Evolutionary conservation across 176 grass and related monocot genomes (phyloP), one percentile per base, ranked within the genome.

Genomic region (Cocos nucifera): DNA sequence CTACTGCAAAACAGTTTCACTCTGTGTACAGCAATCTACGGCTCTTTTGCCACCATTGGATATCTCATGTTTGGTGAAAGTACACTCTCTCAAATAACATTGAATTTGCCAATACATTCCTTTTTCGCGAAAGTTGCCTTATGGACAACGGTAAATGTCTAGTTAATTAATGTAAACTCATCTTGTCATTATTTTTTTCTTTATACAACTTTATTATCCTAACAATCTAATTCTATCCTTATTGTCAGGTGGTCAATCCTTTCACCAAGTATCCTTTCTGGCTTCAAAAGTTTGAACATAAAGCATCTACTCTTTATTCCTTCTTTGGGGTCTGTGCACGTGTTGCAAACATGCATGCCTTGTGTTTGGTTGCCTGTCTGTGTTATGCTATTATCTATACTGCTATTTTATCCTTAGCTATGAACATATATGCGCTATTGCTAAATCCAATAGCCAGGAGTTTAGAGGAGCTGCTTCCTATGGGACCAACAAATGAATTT

Each of bases 261-360:
- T 97, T 97, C 64, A 97, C 87, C 3, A 97, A 97, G 75, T 97
- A 97, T 90, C 91, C 83, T 90, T 87, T 73, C 52, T 44, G 35
- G 22, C 15, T 50, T 5, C 5, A 15, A 55, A 35, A 3, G 69
- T 25, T 26, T 17, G 0, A 63, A 77, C 18, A 2, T 58, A 62
- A 73, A 65, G 8, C 21, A 17, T 82, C 4, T 62, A 44, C 35
- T 12, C 35, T 44, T 44, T 44, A 9, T 44, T 44, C 8, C 8
- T 44, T 12, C 10, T 44, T 44, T 14, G 35, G 32, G 32, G 35
- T 44, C 35, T 44, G 10, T 44, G 35, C 35, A 44, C 6, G 35
- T 44, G 1, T 44, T 44, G 35, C 35, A 44, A 44, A 44, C 35
- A 44, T 44, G 10, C 35, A 14, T 44, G 35, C 35, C 0, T 44